phyloP scores from a whole-genome alignment of 352 stramenopile genomes.

The Pythium apleroticum region DNA sequence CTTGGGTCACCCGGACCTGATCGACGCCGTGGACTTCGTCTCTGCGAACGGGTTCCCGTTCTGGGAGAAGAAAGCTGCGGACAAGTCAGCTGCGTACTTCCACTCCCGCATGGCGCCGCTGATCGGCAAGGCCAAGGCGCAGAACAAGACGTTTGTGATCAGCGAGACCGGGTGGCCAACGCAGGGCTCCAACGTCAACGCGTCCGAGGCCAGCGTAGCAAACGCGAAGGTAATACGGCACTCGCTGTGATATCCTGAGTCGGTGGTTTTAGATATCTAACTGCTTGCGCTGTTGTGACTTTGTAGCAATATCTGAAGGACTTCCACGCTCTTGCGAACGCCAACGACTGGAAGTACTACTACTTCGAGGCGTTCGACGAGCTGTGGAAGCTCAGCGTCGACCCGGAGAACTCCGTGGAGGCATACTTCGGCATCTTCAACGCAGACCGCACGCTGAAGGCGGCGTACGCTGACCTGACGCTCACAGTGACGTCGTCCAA shows the following conservation, averaged over 20 bases:
- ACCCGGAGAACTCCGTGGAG: conserved; percentile 48
- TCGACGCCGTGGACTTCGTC: conserved; percentile 53
- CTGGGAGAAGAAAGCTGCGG: conserved; percentile 51
- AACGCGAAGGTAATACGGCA: conserved; percentile 54
- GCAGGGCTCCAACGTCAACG: conserved; percentile 33
- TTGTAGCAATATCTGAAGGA: conserved; percentile 53
- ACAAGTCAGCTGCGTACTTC: conserved; percentile 41
- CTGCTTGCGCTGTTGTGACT: neutral
- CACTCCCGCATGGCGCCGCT: conserved; percentile 40
- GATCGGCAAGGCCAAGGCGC: conserved; percentile 26
- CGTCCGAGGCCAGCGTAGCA: conserved; percentile 35
- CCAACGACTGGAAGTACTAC: conserved; percentile 54
- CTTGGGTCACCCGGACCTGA: conserved; percentile 43
- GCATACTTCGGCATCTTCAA: conserved; percentile 63
- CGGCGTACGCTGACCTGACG: conserved; percentile 29
- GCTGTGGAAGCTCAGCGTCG: conserved; percentile 45
- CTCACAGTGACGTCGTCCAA: neutral
- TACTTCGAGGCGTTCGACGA: conserved; percentile 75
- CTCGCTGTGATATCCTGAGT: too few species aligned
- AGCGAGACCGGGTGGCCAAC: conserved; percentile 73
- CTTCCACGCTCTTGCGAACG: conserved; percentile 45
- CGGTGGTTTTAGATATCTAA: too few species aligned
- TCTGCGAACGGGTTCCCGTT: conserved; percentile 69
- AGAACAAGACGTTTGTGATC: conserved; percentile 55
- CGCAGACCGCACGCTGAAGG: conserved; percentile 45